These are phyloP conservation scores for Lasiodiplodia gonubiensis DNA, from an alignment of 2,329 filamentous ascomycete species.

Conservation along the genomic window DNA sequence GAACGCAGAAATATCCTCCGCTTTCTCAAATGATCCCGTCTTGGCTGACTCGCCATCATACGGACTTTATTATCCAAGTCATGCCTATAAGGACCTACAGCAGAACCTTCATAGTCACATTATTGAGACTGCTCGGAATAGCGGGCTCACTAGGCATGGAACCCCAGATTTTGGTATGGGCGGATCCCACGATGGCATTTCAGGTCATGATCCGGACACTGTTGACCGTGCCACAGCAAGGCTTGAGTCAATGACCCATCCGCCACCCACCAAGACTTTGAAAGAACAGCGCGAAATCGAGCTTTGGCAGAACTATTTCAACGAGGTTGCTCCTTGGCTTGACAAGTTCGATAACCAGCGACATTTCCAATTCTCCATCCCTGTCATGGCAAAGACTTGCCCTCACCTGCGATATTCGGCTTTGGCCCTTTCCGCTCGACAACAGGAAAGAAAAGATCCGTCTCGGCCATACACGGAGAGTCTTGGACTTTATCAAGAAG, in stretches of 20 bases:
- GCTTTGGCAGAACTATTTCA: slow-evolving; percentile 52
- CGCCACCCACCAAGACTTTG: slow-evolving; percentile 17
- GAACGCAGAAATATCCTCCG: slow-evolving; percentile 22
- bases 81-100: slow-evolving; percentile 34
- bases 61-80: slow-evolving; percentile 32
- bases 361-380: slow-evolving; percentile 59
- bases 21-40: slow-evolving; percentile 24
- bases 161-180: slow-evolving; percentile 28
- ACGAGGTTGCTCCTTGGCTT: slow-evolving; percentile 61
- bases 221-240: slow-evolving; percentile 9
- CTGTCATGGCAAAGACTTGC: slow-evolving; percentile 56
- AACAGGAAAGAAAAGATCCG: slow-evolving; percentile 59
- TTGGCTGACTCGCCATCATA: slow-evolving; percentile 29
- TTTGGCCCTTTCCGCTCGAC: slow-evolving; percentile 61
- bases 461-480: slow-evolving; percentile 55
- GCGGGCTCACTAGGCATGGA: slow-evolving; percentile 29
- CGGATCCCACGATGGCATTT: not conserved
- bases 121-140: slow-evolving; percentile 32
- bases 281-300: slow-evolving; percentile 31
- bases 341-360: slow-evolving; percentile 63
- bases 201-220: slow-evolving; percentile 7
- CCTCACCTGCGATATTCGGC: slow-evolving; percentile 59
- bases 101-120: slow-evolving; percentile 33
- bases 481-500: slow-evolving; percentile 61
- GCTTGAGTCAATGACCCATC: slow-evolving; percentile 20